Percentiles rank a stretch among this genome's conserved stretches.
These are phyloP conservation scores for Cyberlindnera mississippiensis DNA, from an alignment of 805 yeast species.

Conservation along the genomic window DNA sequence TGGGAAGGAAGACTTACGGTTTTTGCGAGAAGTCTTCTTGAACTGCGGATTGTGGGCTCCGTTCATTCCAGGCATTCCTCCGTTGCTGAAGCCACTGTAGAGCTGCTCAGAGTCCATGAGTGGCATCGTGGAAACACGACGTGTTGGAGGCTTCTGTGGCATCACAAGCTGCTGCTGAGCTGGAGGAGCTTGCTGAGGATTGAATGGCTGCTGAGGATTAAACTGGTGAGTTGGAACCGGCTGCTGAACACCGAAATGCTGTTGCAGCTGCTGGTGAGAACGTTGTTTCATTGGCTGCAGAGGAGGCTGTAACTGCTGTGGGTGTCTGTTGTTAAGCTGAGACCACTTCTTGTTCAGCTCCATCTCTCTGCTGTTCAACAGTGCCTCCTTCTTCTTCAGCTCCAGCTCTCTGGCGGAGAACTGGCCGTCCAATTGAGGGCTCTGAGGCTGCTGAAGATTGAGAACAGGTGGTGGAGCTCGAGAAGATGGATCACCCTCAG, in stretches of 20 bases:
- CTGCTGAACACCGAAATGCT: conserved; percentile 4
- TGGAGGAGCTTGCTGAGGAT: conserved; percentile 17
- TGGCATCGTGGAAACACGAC: conserved; percentile 27
- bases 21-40: conserved; percentile 42
- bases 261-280: conserved; percentile 7
- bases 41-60: conserved; percentile 18
- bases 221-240: not conserved
- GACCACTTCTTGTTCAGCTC: conserved; percentile 26
- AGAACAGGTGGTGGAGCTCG: conserved; percentile 3
- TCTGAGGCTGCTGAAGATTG: conserved; percentile 17
- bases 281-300: conserved; percentile 11
- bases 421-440: conserved; percentile 1
- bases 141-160: conserved; percentile 19
- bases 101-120: conserved; percentile 14
- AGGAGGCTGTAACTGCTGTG: conserved; percentile 16
- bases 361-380: conserved; percentile 22
- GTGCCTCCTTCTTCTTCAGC: conserved; percentile 25
- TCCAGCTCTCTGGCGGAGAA: conserved; percentile 25
- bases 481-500: not conserved
- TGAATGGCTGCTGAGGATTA: not conserved
- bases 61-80: conserved; percentile 8
- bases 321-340: conserved; percentile 13
- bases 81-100: conserved; percentile 11
- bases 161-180: conserved; percentile 5
- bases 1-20: conserved; percentile 39